Percentiles rank a stretch among this genome's conserved stretches.
Conservation (phyloP, 306 rosid species). For the Trifolium pratense region DNA sequence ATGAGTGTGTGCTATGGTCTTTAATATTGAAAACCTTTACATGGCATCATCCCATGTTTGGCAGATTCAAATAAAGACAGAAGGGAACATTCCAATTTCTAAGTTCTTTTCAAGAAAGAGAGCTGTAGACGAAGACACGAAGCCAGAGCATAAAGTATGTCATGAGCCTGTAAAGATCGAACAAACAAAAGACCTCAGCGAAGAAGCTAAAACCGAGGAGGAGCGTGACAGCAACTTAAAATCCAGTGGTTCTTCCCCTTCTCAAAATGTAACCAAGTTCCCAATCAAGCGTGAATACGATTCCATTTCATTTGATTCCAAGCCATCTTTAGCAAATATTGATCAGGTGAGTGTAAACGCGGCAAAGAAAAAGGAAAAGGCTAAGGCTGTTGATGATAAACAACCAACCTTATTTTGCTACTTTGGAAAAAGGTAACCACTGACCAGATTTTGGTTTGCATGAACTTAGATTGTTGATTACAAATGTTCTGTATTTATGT, state of each 20-base stretch:
- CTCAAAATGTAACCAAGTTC: slow-evolving; percentile 41
- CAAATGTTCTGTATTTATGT: slow-evolving; percentile 28
- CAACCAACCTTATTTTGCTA: slow-evolving; percentile 71
- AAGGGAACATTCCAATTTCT: slow-evolving; percentile 61
- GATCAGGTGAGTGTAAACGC: slow-evolving; percentile 50
- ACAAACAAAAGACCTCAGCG: slow-evolving; percentile 37
- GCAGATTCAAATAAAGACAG: slow-evolving; percentile 71
- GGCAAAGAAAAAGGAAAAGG: slow-evolving; percentile 60
- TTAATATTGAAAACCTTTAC: slow-evolving; percentile 5
- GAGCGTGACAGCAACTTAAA: slow-evolving; percentile 46
- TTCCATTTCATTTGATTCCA: slow-evolving; percentile 51
- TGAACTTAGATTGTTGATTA: slow-evolving; percentile 3
- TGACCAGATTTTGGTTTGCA: slow-evolving; percentile 21
- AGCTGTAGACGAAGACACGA: slow-evolving; percentile 51
- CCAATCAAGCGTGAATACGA: slow-evolving; percentile 63
- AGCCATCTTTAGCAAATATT: slow-evolving; percentile 38
- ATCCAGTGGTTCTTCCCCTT: slow-evolving; percentile 18
- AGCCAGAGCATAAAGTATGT: slow-evolving; percentile 41
- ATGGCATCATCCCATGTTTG: slow-evolving; percentile 32
- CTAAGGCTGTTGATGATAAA: slow-evolving; percentile 57
- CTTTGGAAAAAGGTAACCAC: slow-evolving; percentile 65
- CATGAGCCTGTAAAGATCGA: slow-evolving; percentile 44
- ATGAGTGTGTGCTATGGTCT: neutral
- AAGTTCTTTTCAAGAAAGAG: slow-evolving; percentile 66
- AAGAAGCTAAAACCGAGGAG: slow-evolving; percentile 49